Evolutionary conservation across 345 rosid species (phyloP).

Genomic region (Garcia nutans): DNA sequence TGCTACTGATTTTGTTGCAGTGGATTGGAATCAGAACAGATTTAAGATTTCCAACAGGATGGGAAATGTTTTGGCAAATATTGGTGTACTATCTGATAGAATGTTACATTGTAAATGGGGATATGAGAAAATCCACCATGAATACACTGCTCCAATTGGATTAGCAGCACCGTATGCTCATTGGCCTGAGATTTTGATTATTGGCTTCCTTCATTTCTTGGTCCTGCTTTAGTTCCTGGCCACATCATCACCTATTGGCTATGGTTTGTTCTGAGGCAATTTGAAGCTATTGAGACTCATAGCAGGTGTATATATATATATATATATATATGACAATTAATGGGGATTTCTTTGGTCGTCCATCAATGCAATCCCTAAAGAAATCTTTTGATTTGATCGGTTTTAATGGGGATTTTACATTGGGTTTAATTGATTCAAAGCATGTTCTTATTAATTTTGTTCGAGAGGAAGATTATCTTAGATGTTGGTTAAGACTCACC

Average conservation of each 20-base stretch:
- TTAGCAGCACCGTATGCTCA: constrained; percentile 30
- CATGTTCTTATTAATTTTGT: too few species aligned
- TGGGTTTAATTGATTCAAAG: too few species aligned
- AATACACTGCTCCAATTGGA: constrained; percentile 26
- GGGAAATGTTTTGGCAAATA: constrained; percentile 22
- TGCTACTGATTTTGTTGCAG: constrained; percentile 4
- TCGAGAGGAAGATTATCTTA: too few species aligned
- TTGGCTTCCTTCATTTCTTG: constrained; percentile 34
- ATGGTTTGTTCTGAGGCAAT: constrained; percentile 27
- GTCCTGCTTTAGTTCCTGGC: constrained; percentile 30
- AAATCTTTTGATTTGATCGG: too few species aligned
- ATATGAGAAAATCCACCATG: constrained; percentile 31
- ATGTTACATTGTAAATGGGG: constrained; percentile 28
- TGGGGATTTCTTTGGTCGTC: too few species aligned
- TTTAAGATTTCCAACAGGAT: constrained; percentile 15
- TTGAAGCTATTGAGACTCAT: constrained; percentile 31
- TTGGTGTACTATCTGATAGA: constrained; percentile 24
- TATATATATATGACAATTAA: too few species aligned
- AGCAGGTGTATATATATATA: too few species aligned
- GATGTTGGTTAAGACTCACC: too few species aligned
- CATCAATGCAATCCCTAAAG: too few species aligned
- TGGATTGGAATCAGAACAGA: constrained; percentile 24
- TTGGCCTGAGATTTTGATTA: constrained; percentile 30
- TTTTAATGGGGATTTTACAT: too few species aligned
- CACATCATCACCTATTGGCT: constrained; percentile 30